Percentiles rank a stretch among this genome's conserved stretches.
Evolutionary conservation across 2,329 filamentous ascomycete genomes (phyloP).

Genomic region (Colletotrichum lentis): DNA sequence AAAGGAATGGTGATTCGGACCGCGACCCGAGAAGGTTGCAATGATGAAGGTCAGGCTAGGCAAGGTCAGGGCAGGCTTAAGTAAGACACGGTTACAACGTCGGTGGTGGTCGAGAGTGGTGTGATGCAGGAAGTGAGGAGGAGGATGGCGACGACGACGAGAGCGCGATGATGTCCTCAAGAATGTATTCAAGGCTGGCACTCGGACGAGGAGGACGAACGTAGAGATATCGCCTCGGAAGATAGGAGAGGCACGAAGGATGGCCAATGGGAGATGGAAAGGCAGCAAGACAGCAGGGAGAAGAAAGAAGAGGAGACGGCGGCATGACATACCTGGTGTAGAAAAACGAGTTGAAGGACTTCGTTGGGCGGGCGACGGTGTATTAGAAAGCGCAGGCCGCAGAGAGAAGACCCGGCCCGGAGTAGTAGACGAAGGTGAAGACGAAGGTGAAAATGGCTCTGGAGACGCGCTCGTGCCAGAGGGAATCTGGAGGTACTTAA

Average conservation of each 20-base stretch:
- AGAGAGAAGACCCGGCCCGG: background rate
- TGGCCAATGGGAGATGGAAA: background rate
- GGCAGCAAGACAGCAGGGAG: background rate
- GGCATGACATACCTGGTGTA: constrained; percentile 7
- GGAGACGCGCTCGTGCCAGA: background rate
- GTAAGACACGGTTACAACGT: background rate
- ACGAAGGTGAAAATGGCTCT: background rate
- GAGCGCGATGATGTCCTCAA: too few species aligned
- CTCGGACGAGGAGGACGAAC: too few species aligned
- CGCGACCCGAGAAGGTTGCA: constrained; percentile 6
- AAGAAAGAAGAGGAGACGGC: background rate
- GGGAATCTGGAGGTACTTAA: background rate
- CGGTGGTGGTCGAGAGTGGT: background rate
- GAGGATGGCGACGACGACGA: background rate
- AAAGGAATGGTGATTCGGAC: background rate
- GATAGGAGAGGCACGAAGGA: background rate
- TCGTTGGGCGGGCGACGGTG: background rate
- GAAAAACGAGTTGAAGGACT: background rate
- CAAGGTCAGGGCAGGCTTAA: background rate
- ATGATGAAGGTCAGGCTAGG: background rate
- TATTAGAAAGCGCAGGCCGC: background rate
- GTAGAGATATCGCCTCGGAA: background rate
- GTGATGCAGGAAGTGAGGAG: background rate
- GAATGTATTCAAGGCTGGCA: too few species aligned
- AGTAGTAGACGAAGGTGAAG: background rate